These are phyloP conservation scores for Cutaneotrichosporon dermatis DNA, from an alignment of 1,284 basidiomycete species.

Conservation along the genomic window DNA sequence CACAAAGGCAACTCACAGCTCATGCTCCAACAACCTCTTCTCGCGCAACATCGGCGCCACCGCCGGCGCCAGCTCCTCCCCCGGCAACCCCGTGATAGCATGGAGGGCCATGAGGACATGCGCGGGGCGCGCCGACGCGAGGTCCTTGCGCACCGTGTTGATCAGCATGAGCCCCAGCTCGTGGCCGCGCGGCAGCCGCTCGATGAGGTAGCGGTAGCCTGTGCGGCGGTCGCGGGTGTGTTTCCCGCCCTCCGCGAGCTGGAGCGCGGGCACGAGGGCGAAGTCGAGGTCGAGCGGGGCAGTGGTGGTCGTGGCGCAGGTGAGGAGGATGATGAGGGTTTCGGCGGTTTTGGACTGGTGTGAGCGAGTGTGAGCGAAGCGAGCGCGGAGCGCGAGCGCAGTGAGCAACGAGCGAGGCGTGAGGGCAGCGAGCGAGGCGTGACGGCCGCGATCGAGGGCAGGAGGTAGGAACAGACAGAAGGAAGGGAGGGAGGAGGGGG, in stretches of 20 bases:
- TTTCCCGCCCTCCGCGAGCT: slow-evolving; percentile 39
- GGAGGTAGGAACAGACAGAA: too few species aligned
- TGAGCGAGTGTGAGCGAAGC: not conserved
- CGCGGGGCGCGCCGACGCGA: slow-evolving; percentile 25
- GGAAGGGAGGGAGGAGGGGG: too few species aligned
- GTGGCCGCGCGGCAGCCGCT: slow-evolving; percentile 31
- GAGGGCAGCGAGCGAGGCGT: too few species aligned
- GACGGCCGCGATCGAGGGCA: too few species aligned
- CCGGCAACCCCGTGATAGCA: slow-evolving; percentile 35
- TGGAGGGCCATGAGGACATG: slow-evolving; percentile 38
- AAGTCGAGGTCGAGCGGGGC: slow-evolving; percentile 22
- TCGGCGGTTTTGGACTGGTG: slow-evolving; percentile 30
- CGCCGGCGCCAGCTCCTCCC: slow-evolving; percentile 39
- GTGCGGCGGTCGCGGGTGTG: slow-evolving; percentile 28
- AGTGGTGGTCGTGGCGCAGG: slow-evolving; percentile 24
- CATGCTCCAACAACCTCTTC: slow-evolving; percentile 29
- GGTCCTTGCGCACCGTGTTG: slow-evolving; percentile 48
- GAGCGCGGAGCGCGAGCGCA: too few species aligned
- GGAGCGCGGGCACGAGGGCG: slow-evolving; percentile 40
- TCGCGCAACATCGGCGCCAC: slow-evolving; percentile 32
- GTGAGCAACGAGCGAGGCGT: too few species aligned
- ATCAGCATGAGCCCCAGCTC: slow-evolving; percentile 43
- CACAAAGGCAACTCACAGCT: slow-evolving; percentile 20
- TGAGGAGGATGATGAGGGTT: slow-evolving; percentile 37
- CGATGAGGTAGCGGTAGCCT: slow-evolving; percentile 43